Evolutionary conservation across 2,329 filamentous ascomycete species (phyloP), one percentile per base, ranked within the genome.

Genomic region (Torrubiella hemipterigena): DNA sequence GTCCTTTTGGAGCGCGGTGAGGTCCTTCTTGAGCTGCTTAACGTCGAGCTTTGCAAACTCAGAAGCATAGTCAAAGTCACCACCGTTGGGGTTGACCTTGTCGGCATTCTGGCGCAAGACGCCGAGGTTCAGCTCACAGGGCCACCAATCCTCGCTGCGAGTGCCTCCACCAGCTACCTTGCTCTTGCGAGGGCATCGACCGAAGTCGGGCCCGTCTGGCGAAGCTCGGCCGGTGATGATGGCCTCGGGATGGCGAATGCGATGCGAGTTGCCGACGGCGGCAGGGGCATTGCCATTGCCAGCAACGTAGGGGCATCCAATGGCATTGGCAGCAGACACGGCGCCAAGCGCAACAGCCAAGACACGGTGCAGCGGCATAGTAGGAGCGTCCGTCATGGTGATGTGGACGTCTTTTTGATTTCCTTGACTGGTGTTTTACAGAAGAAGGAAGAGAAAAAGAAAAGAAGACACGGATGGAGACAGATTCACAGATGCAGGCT

Each of bases 91-190:
- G 53, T 81, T 80, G 38, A 70, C 69, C 35, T 64, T 59, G 16
- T 64, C 49, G 18, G 67, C 73, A 50, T 83, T 71, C 56, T 85
- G 81, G 48, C 81, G 80, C 32, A 87, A 70, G 46, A 85, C 75
- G 58, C 77, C 74, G 41, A 83, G 63, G 48, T 63, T 70, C 38
- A 86, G 57, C 44, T 69, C 59, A 36, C 75, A 67, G 31, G 81
- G 81, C 81, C 81, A 86, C 75, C 79, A 84, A 63, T 86, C 77
- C 33, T 45, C 48, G 61, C 77, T 83, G 38, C 63, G 60, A 44
- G 77, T 81, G 46, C 81, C 81, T 44, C 70, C 71, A 42, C 77
- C 78, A 35, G 56, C 65, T 25, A 58, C 53, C 37, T 65, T 65
- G 46, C 32, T 36, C 6, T 30, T 33, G 12, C 31, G 34, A 7